phyloP scores from a whole-genome alignment of 768 basidiomycete genomes.

The Suillus plorans region DNA sequence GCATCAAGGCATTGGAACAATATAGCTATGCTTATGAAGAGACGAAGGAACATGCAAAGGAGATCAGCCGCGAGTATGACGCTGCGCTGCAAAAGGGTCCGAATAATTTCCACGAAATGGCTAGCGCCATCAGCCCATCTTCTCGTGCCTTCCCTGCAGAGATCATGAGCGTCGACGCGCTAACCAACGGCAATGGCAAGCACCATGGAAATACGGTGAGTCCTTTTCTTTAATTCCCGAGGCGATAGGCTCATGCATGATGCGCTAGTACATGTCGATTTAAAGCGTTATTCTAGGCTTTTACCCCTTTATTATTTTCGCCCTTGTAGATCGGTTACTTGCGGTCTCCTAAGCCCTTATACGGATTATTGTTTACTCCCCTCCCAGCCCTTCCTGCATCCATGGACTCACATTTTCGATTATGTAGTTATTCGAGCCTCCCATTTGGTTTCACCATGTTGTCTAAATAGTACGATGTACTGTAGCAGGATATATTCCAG shows the following conservation, averaged over 20 bases:
- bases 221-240: not conserved
- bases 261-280: slow-evolving; percentile 24
- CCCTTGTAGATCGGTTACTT: not conserved
- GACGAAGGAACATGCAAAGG: slow-evolving; percentile 71
- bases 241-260: not conserved
- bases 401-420: slow-evolving; percentile 8
- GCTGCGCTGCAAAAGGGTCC: slow-evolving; percentile 38
- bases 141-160: slow-evolving; percentile 20
- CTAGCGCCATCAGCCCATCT: slow-evolving; percentile 23
- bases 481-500: not conserved
- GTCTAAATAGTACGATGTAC: slow-evolving; percentile 8
- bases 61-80: slow-evolving; percentile 54
- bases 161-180: slow-evolving; percentile 8
- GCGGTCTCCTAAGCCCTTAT: not conserved
- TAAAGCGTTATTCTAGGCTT: slow-evolving; percentile 22
- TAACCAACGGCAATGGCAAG: slow-evolving; percentile 19
- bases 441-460: slow-evolving; percentile 3
- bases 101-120: slow-evolving; percentile 42
- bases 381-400: not conserved
- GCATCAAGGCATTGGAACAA: slow-evolving; percentile 83
- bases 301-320: slow-evolving; percentile 22
- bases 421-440: slow-evolving; percentile 5
- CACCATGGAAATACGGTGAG: slow-evolving; percentile 23
- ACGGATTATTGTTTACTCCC: not conserved
- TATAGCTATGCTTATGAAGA: slow-evolving; percentile 89